Conservation (phyloP, 768 basidiomycete species). For the Multifurca ochricompacta region DNA sequence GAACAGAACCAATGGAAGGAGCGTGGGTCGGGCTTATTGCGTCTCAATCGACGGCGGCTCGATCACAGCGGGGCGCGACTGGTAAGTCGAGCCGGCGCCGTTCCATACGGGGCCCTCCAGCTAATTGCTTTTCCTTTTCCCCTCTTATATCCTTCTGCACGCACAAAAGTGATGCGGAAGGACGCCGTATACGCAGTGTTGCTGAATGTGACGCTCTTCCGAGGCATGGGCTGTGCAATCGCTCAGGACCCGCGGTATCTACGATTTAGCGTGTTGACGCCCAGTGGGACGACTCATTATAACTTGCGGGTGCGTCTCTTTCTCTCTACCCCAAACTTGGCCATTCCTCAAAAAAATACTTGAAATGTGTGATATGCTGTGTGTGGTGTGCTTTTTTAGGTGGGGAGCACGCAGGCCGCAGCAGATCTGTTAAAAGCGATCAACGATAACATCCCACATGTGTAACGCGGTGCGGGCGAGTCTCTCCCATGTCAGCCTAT, state of each 20-base stretch:
- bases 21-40: slow-evolving; percentile 63
- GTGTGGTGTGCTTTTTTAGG: background rate
- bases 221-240: slow-evolving; percentile 64
- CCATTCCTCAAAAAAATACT: background rate
- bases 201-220: slow-evolving; percentile 68
- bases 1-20: slow-evolving; percentile 65
- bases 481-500: background rate
- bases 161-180: slow-evolving; percentile 78
- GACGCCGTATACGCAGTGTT: slow-evolving; percentile 72
- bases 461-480: background rate
- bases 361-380: no score
- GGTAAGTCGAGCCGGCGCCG: no score
- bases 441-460: slow-evolving; percentile 13
- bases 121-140: no score
- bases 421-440: slow-evolving; percentile 15
- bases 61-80: slow-evolving; percentile 67
- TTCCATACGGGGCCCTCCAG: no score
- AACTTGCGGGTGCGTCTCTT: slow-evolving; percentile 57
- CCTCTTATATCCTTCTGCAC: background rate
- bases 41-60: slow-evolving; percentile 53
- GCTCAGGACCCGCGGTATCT: slow-evolving; percentile 77
- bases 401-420: slow-evolving; percentile 16
- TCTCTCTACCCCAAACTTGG: background rate
- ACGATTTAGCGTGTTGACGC: slow-evolving; percentile 65
- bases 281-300: slow-evolving; percentile 54